phyloP scores from a whole-genome alignment of 495 filamentous ascomycete genomes.

The Aspergillus ellipticus region DNA sequence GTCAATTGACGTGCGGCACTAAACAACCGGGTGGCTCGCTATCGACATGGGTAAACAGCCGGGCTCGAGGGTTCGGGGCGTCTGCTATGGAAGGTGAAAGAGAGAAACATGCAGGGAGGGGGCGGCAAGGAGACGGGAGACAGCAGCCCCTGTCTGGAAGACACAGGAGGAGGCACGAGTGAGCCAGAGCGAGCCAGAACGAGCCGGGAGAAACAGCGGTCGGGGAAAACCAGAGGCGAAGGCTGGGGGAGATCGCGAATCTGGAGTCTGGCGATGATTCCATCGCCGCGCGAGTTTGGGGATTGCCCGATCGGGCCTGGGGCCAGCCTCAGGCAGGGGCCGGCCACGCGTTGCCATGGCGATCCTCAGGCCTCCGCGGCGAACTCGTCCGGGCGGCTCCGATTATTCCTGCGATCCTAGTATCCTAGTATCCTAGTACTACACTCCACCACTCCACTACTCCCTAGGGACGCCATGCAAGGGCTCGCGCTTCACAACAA shows the following conservation, averaged over 20 bases:
- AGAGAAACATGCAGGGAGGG: conserved; percentile 22
- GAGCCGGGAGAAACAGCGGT: conserved; percentile 6
- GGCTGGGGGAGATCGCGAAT: background rate
- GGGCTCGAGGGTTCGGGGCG: background rate
- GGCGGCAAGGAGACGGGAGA: conserved; percentile 3
- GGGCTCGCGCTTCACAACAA: background rate
- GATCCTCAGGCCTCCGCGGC: conserved; percentile 13
- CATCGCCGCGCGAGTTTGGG: conserved; percentile 15
- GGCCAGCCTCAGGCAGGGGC: conserved; percentile 19
- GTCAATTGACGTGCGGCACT: background rate
- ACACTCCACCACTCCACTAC: too few relatives aligned
- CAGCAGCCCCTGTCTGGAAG: background rate
- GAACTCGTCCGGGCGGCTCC: too few relatives aligned
- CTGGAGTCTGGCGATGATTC: conserved; percentile 11
- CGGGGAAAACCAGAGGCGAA: conserved; percentile 5
- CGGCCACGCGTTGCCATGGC: conserved; percentile 25
- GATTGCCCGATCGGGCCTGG: conserved; percentile 20
- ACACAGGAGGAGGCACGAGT: conserved; percentile 6
- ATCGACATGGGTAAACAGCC: conserved; percentile 11
- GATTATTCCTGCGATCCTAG: too few relatives aligned
- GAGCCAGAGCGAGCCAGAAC: too few relatives aligned
- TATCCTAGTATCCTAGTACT: too few relatives aligned
- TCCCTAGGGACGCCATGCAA: conserved; percentile 1
- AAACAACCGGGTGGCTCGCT: background rate
- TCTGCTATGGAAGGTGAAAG: conserved; percentile 24